phyloP scores from a whole-genome alignment of 2,329 filamentous ascomycete genomes.

The Didymella pomorum region DNA sequence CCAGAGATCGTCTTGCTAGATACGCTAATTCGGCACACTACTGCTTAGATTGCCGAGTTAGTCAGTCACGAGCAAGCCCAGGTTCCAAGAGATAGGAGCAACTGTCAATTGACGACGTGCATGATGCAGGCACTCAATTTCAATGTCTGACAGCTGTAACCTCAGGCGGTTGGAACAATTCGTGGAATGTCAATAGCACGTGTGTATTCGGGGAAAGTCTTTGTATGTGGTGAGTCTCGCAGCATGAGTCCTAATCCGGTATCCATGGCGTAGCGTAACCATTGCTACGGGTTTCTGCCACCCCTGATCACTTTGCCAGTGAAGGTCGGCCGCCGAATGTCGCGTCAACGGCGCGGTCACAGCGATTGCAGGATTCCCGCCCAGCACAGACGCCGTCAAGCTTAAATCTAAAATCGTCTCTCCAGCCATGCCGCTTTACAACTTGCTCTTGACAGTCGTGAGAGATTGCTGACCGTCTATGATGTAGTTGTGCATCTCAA shows the following conservation, averaged over 20 bases:
- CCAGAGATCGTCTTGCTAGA: constrained; percentile 17
- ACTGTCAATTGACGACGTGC: constrained; percentile 12
- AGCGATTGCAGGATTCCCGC: constrained; percentile 30
- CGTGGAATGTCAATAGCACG: constrained; percentile 1
- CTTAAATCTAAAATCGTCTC: constrained; percentile 26
- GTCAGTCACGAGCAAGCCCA: constrained; percentile 14
- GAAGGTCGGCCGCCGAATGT: constrained; percentile 28
- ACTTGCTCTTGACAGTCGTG: not conserved
- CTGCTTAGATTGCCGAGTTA: constrained; percentile 21
- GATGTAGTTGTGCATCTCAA: constrained; percentile 27
- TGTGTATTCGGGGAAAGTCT: not conserved
- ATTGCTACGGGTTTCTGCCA: constrained; percentile 14
- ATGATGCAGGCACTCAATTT: constrained; percentile 18
- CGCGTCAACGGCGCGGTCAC: constrained; percentile 33
- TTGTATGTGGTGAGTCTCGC: constrained; percentile 14
- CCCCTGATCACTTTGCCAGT: constrained; percentile 22
- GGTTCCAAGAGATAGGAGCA: not conserved
- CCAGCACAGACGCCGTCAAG: constrained; percentile 30
- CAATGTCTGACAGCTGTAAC: constrained; percentile 18
- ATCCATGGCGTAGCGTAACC: constrained; percentile 24
- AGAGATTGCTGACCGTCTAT: constrained; percentile 17
- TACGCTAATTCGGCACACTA: constrained; percentile 7
- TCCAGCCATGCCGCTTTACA: constrained; percentile 15
- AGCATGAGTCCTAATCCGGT: constrained; percentile 18
- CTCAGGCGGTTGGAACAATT: constrained; percentile 1